phyloP scores from a whole-genome alignment of 352 stramenopile species.

The Phytopythium cucurbitacearum region DNA sequence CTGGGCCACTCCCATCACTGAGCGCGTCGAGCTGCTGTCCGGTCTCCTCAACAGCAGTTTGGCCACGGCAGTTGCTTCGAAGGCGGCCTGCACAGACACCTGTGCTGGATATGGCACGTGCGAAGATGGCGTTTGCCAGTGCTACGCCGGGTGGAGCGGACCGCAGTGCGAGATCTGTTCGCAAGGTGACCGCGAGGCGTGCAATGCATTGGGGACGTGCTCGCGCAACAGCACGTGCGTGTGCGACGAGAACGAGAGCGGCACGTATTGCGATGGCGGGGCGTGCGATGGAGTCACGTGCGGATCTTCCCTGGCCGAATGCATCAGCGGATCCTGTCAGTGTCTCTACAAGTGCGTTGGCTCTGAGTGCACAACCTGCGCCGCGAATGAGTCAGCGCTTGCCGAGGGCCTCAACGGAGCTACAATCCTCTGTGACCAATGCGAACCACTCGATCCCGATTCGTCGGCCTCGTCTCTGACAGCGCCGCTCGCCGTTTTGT shows the following conservation, averaged over 20 bases:
- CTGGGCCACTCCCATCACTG: slow-evolving; percentile 56
- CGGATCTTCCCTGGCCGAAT: slow-evolving; percentile 44
- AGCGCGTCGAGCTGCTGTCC: slow-evolving; percentile 47
- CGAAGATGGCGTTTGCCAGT: slow-evolving; percentile 41
- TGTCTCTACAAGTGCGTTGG: slow-evolving; percentile 55
- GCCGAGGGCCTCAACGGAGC: slow-evolving; percentile 19
- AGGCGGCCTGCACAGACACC: slow-evolving; percentile 26
- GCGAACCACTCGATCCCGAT: slow-evolving; percentile 7
- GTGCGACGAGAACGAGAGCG: slow-evolving; percentile 40
- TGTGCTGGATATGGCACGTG: slow-evolving; percentile 51
- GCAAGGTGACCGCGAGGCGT: slow-evolving; percentile 39
- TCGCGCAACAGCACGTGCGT: slow-evolving; percentile 53
- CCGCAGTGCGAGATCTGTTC: slow-evolving; percentile 64
- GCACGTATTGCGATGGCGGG: slow-evolving; percentile 48
- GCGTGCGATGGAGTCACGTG: slow-evolving; percentile 51
- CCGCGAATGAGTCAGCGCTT: slow-evolving; percentile 28
- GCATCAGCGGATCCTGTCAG: slow-evolving; percentile 44
- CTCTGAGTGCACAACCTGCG: slow-evolving; percentile 36
- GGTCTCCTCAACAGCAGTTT: slow-evolving; percentile 36
- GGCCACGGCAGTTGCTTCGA: slow-evolving; percentile 30
- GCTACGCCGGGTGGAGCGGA: slow-evolving; percentile 56
- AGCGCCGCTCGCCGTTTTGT: too few relatives aligned
- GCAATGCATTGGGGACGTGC: slow-evolving; percentile 47
- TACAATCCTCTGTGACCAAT: slow-evolving; percentile 38
- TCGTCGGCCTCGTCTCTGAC: neutral